These are phyloP conservation scores for Penicillium odoratum DNA, from an alignment of 495 filamentous ascomycete species.

Conservation along the genomic window DNA sequence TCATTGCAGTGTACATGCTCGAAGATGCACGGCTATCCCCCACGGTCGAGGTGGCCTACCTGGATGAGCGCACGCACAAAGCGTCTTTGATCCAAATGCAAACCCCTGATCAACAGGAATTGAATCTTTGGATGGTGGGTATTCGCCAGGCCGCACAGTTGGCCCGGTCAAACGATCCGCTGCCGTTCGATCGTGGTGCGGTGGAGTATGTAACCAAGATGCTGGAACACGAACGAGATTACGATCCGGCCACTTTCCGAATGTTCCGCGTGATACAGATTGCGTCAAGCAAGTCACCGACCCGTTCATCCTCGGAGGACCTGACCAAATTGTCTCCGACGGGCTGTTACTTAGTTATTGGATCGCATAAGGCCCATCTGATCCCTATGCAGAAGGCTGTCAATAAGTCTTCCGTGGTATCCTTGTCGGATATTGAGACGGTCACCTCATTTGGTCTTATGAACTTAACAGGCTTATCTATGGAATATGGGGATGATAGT, in stretches of 20 bases:
- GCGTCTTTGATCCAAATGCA: constrained; percentile 65
- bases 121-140: constrained; percentile 70
- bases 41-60: constrained; percentile 71
- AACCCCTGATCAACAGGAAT: constrained; percentile 69
- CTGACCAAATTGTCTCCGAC: constrained; percentile 70
- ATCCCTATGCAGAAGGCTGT: constrained; percentile 67
- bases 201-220: constrained; percentile 64
- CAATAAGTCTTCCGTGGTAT: constrained; percentile 56
- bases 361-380: constrained; percentile 78
- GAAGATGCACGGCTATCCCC: constrained; percentile 78
- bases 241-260: constrained; percentile 67
- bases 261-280: constrained; percentile 86
- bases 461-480: constrained; percentile 65
- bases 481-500: constrained; percentile 75
- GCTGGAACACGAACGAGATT: constrained; percentile 68
- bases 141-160: constrained; percentile 63
- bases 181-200: constrained; percentile 59
- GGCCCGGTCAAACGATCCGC: constrained; percentile 50
- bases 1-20: constrained; percentile 76
- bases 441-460: constrained; percentile 69
- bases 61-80: constrained; percentile 71
- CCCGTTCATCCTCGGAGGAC: constrained; percentile 71
- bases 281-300: constrained; percentile 54
- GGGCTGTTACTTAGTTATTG: constrained; percentile 83
- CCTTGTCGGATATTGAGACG: constrained; percentile 48